Evolutionary conservation across 2,329 filamentous ascomycete species (phyloP).

Genomic region (Hypoxylon sp.): DNA sequence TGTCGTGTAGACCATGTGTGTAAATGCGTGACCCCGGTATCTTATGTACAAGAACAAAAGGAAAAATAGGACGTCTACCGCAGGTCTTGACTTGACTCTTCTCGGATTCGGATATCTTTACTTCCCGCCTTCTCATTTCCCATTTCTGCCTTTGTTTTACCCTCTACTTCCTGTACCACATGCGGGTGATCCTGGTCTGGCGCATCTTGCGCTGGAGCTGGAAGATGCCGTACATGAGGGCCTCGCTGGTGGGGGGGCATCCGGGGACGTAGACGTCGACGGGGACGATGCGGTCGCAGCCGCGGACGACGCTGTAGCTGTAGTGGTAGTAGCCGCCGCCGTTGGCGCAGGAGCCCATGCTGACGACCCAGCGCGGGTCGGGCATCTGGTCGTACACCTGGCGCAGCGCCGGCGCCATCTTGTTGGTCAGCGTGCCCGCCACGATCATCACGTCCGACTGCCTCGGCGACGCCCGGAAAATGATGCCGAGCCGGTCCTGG

Average conservation of each 20-base stretch:
- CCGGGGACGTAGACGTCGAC: slow-evolving; percentile 84
- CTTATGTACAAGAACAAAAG: slow-evolving; percentile 39
- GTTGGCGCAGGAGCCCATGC: slow-evolving; percentile 86
- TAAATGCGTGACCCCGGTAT: slow-evolving; percentile 26
- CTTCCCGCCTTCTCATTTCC: not conserved
- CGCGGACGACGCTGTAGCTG: slow-evolving; percentile 78
- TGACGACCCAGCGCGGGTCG: slow-evolving; percentile 84
- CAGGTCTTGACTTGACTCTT: slow-evolving; percentile 7
- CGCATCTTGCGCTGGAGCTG: slow-evolving; percentile 81
- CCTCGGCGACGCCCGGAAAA: slow-evolving; percentile 86
- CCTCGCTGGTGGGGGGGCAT: slow-evolving; percentile 69
- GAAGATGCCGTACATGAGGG: slow-evolving; percentile 75
- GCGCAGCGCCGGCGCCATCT: slow-evolving; percentile 90
- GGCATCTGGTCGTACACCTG: slow-evolving; percentile 97
- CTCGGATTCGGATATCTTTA: not conserved
- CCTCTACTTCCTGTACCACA: slow-evolving; percentile 66
- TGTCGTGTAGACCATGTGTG: slow-evolving; percentile 20
- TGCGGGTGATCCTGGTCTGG: slow-evolving; percentile 61
- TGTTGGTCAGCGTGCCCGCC: slow-evolving; percentile 91
- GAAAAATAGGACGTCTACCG: slow-evolving; percentile 31
- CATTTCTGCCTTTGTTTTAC: not conserved
- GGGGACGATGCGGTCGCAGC: slow-evolving; percentile 78
- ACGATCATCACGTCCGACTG: slow-evolving; percentile 95
- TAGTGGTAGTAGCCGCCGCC: slow-evolving; percentile 90
- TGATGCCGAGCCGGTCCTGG: slow-evolving; percentile 86